Base-by-base conservation (phyloP, 331 rosid species). In the Arachis monticola region DNA sequence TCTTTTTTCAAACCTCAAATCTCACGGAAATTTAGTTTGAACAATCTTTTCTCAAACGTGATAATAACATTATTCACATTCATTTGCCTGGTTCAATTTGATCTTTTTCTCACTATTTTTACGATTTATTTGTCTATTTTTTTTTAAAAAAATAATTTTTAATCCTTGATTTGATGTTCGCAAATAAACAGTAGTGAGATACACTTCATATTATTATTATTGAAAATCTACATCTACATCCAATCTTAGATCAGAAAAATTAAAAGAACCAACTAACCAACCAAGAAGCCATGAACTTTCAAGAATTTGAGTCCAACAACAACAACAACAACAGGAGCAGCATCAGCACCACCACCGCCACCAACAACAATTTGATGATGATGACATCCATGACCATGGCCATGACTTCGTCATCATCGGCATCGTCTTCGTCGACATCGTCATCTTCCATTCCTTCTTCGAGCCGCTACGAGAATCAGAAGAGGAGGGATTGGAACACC, bases 401-500 rank as follows among this genome's bases (percentile, higher is more conserved):
- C 40, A 10, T 69, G 8, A 22, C 62, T 1, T 2, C 82, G 0
- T 47, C 74, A 1, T 6, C 80, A 7, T 50, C 83, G 51, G 0
- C 83, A 6, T 5, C 77, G 13, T 3, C 78, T 32, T 7, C 86
- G 2, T 35, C 84, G 3, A 1, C 82, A 17, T 9, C 72, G 5
- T 40, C 82, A 6, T 57, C 70, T 8, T 0, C 82, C 22, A 81
- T 90, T 12, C 87, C 90, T 8, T 5, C 30, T 1, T n/a, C 30
- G 8, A 91, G 97, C 56, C 87, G 97, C 64, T 91, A 91, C 2
- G 97, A 91, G 78, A 88, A 88, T 79, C 97, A 91, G 62, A 91
- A 91, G 77, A 75, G 97, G 11, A 47, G 97, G 4, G 97, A 91
- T 62, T 91, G 97, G 97, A 88, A 91, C 88, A 88, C 94, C 5